Base-by-base conservation (phyloP, 208 protist species). In the Leishmania major region DNA sequence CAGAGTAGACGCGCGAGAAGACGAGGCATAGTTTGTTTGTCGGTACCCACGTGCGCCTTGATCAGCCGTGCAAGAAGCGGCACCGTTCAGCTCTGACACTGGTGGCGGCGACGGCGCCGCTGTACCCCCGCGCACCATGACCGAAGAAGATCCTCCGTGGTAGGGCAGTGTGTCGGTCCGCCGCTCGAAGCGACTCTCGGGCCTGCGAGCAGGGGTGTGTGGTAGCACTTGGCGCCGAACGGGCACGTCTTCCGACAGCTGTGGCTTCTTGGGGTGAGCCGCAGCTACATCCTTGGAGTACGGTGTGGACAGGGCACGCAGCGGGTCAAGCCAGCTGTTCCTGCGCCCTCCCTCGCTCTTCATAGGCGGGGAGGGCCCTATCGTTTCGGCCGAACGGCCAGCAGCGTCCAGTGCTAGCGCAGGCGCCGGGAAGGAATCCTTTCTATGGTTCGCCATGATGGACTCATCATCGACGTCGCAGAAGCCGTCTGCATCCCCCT, bases 151-250 rank as follows among this genome's bases (percentile, higher is more conserved):
- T 35, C 78, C 66, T 6, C 45, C 25, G 45, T 55, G 22, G 37
- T 71, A 83, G 57, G 59, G 55, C 7, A 73, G 75, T 19, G 73
- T 59, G 60, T 83, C 55, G 28, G 69, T 53, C 43, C 66, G 75
- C 55, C 59, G 83, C 31, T 66, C 45, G 25, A 69, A 72, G 2
- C 28, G 57, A 7, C 71, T 80, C 53, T 66, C 64, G 6, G 64
- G 66, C 15, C 25, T 62, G 55, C 78, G 75, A n/a, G 13, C 45
- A 25, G 83, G 83, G 13, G 78, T 80, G 59, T 80, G 40, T 28
- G 83, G 80, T 28, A 83, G 83, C 5, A 74, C 69, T 51, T 86
- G 64, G 83, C 17, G 49, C 62, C 15, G n/a, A 69, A 35, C 22
- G 57, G 13, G 19, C 11, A 57, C 17, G 60, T 69, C 75, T 11